Evolutionary conservation across 352 stramenopile genomes (phyloP), one percentile per base, ranked within the genome.

Genomic region (Phytophthora citrophthora): DNA sequence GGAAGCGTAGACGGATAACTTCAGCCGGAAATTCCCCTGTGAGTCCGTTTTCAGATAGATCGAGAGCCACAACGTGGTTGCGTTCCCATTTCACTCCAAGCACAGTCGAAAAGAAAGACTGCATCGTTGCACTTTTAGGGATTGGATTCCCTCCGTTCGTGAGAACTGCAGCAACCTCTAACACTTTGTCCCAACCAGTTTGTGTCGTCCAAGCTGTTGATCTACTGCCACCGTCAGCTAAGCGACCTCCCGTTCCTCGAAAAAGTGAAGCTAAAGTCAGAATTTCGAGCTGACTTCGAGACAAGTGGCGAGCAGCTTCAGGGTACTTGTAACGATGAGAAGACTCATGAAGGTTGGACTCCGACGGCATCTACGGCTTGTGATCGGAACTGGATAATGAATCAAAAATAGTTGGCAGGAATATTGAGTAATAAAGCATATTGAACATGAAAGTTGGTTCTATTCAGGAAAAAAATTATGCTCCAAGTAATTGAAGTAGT

Each of bases 1-100:
- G 70, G 48, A 72, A 81, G 5, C 70, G 69, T 16, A 92, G 46
- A n/a, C 62, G 64, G 1, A 45, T 57, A 13, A 90, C 72, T 38
- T 83, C 69, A 32, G 51, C 57, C 0, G 81, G 79, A n/a, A 91
- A 60, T 18, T 16, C 64, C 0, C 83, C 83, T 7, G 51, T 38
- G n/a, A 92, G 65, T 23, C 63, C 77, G 41, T 92, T 92, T 2
- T 31, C 59, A 2, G 61, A 73, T 6, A 93, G 34, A 40, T 90
- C 83, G 38, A 93, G 72, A 1, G 70, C 43, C 5, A 90, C 67
- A 31, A 93, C 73, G 47, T 87, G 79, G 54, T 90, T 90, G 6
- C 69, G 66, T 27, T 88, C 74, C 79, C 82, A 93, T 11, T 70
- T 70, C 8, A 86, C 66, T 0, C 81, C 79, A 24, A 67, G 73